Base-by-base conservation (phyloP, 805 yeast species). In the Kregervanrija pseudodelftensis region DNA sequence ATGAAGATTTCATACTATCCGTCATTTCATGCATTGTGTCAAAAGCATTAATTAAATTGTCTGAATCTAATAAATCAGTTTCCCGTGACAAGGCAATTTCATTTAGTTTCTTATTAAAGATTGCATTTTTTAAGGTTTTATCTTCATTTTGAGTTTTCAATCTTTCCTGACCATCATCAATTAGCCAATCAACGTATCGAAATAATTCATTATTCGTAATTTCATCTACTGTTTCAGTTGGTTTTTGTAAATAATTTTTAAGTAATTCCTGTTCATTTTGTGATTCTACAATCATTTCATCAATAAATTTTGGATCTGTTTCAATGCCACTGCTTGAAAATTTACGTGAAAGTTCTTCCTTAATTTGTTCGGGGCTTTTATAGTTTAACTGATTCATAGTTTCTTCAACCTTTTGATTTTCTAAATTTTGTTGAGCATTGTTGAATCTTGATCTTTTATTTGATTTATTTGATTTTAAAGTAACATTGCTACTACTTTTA, bases 251-350 rank as follows among this genome's bases (percentile, higher is more conserved):
- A 48, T 48, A 40, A 34, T 45, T 49, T 12, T 49, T 39, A 13
- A 53, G 15, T 8, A 50, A 14, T 4, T 49, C 37, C 30, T 55
- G 54, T 34, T 57, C 60, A 10, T 49, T 44, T 14, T 51, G 40
- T 1, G 64, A 53, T 34, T 53, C 53, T 22, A 50, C 50, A 8
- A 61, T 56, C 49, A 63, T 44, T 15, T 48, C 37, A 33, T 61
- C 57, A 3, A 55, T 60, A 49, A 63, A 63, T 28, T 48, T 46
- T 11, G 59, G 55, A 43, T 63, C 67, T 28, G 53, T 54, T 5
- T 63, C 67, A 13, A 61, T 37, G 1, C 60, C 58, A 43, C 57
- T 62, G 11, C 41, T 32, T 33, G 48, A 45, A 37, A 63, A 61
- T 33, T 49, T 50, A 11, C 40, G 40, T 30, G 48, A 54, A 13